Conservation (phyloP, 2,329 filamentous ascomycete genomes). For the Akanthomyces dipterigenus region DNA sequence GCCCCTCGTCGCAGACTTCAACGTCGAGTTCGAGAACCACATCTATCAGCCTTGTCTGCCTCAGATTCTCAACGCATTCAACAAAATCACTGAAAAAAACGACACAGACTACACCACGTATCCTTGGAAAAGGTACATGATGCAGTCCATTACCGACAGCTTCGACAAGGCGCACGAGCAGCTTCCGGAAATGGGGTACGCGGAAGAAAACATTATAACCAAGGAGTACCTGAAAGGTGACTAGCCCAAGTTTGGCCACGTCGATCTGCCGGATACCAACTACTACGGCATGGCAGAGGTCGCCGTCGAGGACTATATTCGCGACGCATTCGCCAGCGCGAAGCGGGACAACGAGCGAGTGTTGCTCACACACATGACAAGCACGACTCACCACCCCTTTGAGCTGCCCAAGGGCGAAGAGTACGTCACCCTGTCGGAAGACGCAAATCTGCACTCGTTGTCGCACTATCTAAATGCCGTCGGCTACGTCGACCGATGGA, state of each 20-base stretch:
- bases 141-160: conserved; percentile 26
- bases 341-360: conserved; percentile 24
- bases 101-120: conserved; percentile 18
- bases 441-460: conserved; percentile 22
- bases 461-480: conserved; percentile 29
- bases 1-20: conserved; percentile 35
- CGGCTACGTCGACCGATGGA: conserved; percentile 26
- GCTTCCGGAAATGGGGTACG: conserved; percentile 25
- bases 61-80: conserved; percentile 29
- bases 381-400: conserved; percentile 29
- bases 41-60: conserved; percentile 40
- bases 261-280: conserved; percentile 26
- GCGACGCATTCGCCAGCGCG: conserved; percentile 24
- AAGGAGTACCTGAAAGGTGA: conserved; percentile 24
- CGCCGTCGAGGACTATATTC: conserved; percentile 26
- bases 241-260: conserved; percentile 22
- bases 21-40: conserved; percentile 33
- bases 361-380: conserved; percentile 29
- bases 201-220: conserved; percentile 19
- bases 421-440: conserved; percentile 20
- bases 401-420: conserved; percentile 21
- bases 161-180: conserved; percentile 28
- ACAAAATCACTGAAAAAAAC: conserved; percentile 16
- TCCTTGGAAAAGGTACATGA: conserved; percentile 26
- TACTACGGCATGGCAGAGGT: conserved; percentile 28